Conservation (phyloP, 2,329 filamentous ascomycete genomes). For the Chrysoporthe cubensis region DNA sequence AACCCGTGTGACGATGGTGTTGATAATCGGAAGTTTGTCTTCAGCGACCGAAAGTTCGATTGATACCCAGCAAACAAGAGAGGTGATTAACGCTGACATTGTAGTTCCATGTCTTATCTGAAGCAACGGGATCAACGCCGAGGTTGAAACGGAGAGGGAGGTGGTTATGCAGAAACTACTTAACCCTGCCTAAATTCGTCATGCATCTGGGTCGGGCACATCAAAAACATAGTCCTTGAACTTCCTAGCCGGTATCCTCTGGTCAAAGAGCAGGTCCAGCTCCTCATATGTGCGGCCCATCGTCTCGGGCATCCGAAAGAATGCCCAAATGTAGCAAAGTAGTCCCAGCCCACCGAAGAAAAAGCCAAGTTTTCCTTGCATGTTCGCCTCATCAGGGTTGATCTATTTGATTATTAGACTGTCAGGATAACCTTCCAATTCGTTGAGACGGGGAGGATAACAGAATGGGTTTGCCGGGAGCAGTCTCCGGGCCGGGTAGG, state of each 20-base stretch:
- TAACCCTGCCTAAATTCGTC: neutral
- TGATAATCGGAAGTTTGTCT: too few relatives aligned
- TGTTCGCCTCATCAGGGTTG: constrained; percentile 47
- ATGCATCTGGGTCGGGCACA: neutral
- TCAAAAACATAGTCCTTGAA: constrained; percentile 59
- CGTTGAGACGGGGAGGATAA: too few relatives aligned
- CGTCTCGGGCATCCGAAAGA: constrained; percentile 38
- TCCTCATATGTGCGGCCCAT: constrained; percentile 37
- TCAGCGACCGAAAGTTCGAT: too few relatives aligned
- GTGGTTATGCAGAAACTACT: too few relatives aligned
- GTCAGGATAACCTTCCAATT: neutral
- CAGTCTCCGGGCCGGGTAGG: too few relatives aligned
- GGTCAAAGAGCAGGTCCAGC: constrained; percentile 53
- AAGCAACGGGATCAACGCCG: too few relatives aligned
- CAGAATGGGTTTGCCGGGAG: too few relatives aligned
- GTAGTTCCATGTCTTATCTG: too few relatives aligned
- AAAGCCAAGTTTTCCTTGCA: constrained; percentile 47
- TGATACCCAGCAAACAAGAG: too few relatives aligned
- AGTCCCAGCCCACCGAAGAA: constrained; percentile 45
- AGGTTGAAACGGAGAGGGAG: too few relatives aligned
- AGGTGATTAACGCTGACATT: too few relatives aligned
- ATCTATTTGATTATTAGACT: constrained; percentile 32
- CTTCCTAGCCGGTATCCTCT: constrained; percentile 70
- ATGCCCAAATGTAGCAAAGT: constrained; percentile 43
- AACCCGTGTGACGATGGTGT: too few relatives aligned